Base-by-base conservation (phyloP, 2,329 filamentous ascomycete species). In the Ophiosphaerella herpotricha region DNA sequence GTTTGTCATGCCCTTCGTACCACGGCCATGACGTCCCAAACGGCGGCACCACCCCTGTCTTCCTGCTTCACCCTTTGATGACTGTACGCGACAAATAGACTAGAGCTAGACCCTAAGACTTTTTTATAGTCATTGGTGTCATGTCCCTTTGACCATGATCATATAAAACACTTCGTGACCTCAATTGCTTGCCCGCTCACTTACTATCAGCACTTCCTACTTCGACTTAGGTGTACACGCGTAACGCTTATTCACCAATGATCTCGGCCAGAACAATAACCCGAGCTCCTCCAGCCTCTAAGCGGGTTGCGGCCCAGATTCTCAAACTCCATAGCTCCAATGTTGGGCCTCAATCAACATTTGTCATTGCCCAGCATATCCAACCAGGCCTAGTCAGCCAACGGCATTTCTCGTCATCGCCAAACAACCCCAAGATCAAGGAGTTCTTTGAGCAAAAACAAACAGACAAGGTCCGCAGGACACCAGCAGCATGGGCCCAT, bases 401-500 rank as follows among this genome's bases (percentile, higher is more conserved):
- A 39, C 73, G 75, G 26, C 67, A 68, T 34, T 79, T 80, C 63
- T 76, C 74, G 46, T 75, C 73, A 2, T 73, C 74, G 5, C 62
- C 26, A 65, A 73, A 16, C 54, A 59, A 53, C 5, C 56, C 60
- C 14, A 64, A 54, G 34, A 72, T 76, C 38, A 75, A 74, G 40
- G 77, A 80, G 39, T 78, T 77, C 67, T 81, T 81, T 50, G 76
- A 76, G 7, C 63, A 73, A 16, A 72, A 73, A 18, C 72, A 79
- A 35, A 73, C 76, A 14, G 71, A 76, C 0, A 69, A 70, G 44
- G 77, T 81, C 54, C 68, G 72, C 36, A 74, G 70, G 34, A 80
- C 78, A 0, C 67, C 75, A 43, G 68, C 77, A 52, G 76, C 78
- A 66, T 81, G 78, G 78, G 66, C 72, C 5, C 78, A 81, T 64